A percentile compares a stretch with the other conserved stretches of the same genome.
phyloP scores from a whole-genome alignment of 768 basidiomycete species.

The Phlebiopsis gigantea region DNA sequence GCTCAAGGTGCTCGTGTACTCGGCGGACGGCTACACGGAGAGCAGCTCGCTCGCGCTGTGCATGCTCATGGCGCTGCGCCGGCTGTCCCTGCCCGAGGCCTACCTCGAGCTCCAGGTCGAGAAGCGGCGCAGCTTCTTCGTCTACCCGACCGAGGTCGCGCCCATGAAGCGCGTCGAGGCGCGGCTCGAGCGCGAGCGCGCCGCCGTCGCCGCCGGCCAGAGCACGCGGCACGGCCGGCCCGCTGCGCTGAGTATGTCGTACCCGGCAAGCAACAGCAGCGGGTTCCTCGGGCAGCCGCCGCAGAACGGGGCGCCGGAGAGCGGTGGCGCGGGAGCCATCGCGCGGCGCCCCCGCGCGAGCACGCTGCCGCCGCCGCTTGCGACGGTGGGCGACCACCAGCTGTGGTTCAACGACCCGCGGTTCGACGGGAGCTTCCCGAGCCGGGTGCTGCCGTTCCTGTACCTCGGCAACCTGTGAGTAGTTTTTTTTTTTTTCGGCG shows the following conservation, averaged over 20 bases:
- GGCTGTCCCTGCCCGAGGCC: conserved; percentile 74
- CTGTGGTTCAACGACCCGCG: conserved; percentile 92
- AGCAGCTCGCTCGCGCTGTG: conserved; percentile 82
- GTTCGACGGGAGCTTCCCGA: conserved; percentile 96
- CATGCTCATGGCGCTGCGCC: conserved; percentile 75
- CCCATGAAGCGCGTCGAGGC: conserved; percentile 68
- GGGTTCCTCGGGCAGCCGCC: not conserved
- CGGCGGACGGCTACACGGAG: conserved; percentile 90
- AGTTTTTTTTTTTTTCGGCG: conserved; percentile 12
- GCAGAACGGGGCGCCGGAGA: not conserved
- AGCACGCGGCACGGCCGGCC: conserved; percentile 7
- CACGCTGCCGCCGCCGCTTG: conserved; percentile 62
- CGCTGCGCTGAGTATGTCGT: conserved; percentile 10
- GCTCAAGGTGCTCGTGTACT: conserved; percentile 74
- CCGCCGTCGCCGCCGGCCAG: not conserved
- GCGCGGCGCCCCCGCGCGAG: conserved; percentile 58
- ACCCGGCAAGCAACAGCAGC: not conserved
- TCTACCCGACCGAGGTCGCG: conserved; percentile 78
- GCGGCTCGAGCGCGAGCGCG: conserved; percentile 31
- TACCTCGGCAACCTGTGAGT: conserved; percentile 93
- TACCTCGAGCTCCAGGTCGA: conserved; percentile 87
- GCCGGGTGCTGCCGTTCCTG: conserved; percentile 85
- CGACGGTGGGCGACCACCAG: conserved; percentile 52
- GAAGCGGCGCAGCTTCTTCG: conserved; percentile 83
- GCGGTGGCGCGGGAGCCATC: not conserved